Percentiles rank a stretch among this genome's conserved stretches.
phyloP scores from a whole-genome alignment of 2,329 filamentous ascomycete species.

The Chaetomiaceae sp. region DNA sequence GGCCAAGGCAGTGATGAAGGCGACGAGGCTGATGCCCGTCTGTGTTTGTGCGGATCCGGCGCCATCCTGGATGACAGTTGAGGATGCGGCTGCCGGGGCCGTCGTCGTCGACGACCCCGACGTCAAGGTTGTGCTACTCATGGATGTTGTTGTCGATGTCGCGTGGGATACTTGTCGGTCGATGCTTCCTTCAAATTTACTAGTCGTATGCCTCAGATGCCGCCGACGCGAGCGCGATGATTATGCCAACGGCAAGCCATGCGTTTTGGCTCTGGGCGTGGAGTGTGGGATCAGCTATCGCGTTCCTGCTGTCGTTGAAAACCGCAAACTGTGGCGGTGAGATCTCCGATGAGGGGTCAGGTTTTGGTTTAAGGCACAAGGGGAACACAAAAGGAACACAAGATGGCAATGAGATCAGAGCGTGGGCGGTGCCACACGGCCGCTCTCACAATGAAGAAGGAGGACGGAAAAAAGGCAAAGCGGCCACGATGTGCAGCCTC shows the following conservation, averaged over 20 bases:
- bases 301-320: neutral
- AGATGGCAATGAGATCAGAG: neutral
- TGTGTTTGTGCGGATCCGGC: conserved; percentile 28
- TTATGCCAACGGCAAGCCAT: conserved; percentile 6
- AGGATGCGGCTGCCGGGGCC: conserved; percentile 6
- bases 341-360: neutral
- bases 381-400: neutral
- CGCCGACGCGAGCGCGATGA: neutral
- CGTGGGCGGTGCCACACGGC: neutral
- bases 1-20: conserved; percentile 63
- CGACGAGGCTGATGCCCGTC: conserved; percentile 43
- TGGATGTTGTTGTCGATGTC: conserved; percentile 6
- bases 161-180: neutral
- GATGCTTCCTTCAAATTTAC: neutral
- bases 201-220: neutral
- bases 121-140: conserved; percentile 15
- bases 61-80: conserved; percentile 7
- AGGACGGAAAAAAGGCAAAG: neutral
- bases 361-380: neutral
- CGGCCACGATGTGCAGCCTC: neutral
- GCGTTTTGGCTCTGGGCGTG: neutral
- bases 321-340: neutral
- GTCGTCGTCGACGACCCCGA: neutral
- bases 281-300: neutral
- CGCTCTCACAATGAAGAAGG: neutral